phyloP scores from a whole-genome alignment of 805 yeast species.

The Candida loeiensis region DNA sequence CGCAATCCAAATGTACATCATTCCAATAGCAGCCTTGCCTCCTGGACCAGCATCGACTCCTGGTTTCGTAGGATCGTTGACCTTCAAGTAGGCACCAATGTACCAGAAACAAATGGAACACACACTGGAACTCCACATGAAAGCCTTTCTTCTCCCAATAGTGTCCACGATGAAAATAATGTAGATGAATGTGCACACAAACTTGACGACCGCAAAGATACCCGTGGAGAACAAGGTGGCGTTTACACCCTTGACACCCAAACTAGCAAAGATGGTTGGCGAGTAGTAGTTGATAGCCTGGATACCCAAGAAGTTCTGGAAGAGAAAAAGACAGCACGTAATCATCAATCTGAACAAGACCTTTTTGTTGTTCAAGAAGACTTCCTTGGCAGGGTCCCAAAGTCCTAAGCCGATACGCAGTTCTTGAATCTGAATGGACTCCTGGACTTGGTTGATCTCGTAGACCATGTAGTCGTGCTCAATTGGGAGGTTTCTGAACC shows the following conservation, averaged over 20 bases:
- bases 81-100: slow-evolving; percentile 34
- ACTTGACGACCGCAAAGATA: slow-evolving; percentile 38
- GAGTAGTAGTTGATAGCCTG: slow-evolving; percentile 40
- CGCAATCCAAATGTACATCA: slow-evolving; percentile 42
- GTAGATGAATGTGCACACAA: slow-evolving; percentile 31
- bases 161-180: slow-evolving; percentile 35
- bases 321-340: slow-evolving; percentile 31
- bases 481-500: slow-evolving; percentile 34
- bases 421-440: slow-evolving; percentile 28
- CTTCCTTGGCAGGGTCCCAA: slow-evolving; percentile 32
- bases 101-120: slow-evolving; percentile 39
- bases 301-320: slow-evolving; percentile 39
- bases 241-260: slow-evolving; percentile 38
- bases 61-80: slow-evolving; percentile 31
- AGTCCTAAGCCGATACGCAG: slow-evolving; percentile 29
- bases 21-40: slow-evolving; percentile 37
- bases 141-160: slow-evolving; percentile 33
- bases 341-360: slow-evolving; percentile 28
- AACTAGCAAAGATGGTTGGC: slow-evolving; percentile 31
- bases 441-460: slow-evolving; percentile 36
- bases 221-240: slow-evolving; percentile 38
- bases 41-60: slow-evolving; percentile 36
- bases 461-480: slow-evolving; percentile 32
- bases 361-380: slow-evolving; percentile 24
- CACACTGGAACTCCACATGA: slow-evolving; percentile 32